Evolutionary conservation across 2,329 filamentous ascomycete genomes (phyloP).

Genomic region (Exutisphaerella laricina): DNA sequence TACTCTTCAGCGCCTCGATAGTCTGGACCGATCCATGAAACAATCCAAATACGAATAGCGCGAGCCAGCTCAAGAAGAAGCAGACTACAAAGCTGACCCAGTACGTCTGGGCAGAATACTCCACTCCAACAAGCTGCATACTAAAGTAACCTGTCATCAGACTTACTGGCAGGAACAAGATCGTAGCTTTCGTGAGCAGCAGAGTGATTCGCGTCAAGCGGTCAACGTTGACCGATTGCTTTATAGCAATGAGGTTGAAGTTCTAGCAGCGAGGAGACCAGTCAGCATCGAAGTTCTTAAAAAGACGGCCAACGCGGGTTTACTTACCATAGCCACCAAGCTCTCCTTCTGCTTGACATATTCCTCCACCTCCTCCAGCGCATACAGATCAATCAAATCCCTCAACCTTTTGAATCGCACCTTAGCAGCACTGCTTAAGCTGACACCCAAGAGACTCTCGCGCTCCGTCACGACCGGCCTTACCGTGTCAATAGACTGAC

Average conservation of each 20-base stretch:
- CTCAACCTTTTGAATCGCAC: slow-evolving; percentile 56
- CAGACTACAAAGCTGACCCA: slow-evolving; percentile 64
- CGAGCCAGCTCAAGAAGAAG: slow-evolving; percentile 53
- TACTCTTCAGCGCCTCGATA: slow-evolving; percentile 12
- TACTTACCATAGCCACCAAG: slow-evolving; percentile 60
- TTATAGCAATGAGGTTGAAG: slow-evolving; percentile 71
- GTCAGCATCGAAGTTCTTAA: slow-evolving; percentile 1
- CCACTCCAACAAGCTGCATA: slow-evolving; percentile 55
- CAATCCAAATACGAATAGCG: slow-evolving; percentile 52
- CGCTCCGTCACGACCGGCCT: slow-evolving; percentile 23
- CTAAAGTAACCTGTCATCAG: slow-evolving; percentile 72
- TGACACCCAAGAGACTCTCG: slow-evolving; percentile 41
- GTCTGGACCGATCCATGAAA: slow-evolving; percentile 49
- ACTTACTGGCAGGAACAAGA: slow-evolving; percentile 68
- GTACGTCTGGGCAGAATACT: slow-evolving; percentile 59
- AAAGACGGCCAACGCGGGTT: neutral
- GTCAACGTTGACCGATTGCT: slow-evolving; percentile 67
- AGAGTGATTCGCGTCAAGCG: slow-evolving; percentile 66
- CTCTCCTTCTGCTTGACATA: slow-evolving; percentile 65
- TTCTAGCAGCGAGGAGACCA: slow-evolving; percentile 47
- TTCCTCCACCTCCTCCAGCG: slow-evolving; percentile 57
- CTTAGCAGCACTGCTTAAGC: slow-evolving; percentile 45
- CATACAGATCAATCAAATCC: slow-evolving; percentile 55
- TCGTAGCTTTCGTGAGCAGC: slow-evolving; percentile 66
- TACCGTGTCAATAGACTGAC: slow-evolving; percentile 22